Base-by-base conservation (phyloP, 306 rosid species). In the Nissolia schottii region DNA sequence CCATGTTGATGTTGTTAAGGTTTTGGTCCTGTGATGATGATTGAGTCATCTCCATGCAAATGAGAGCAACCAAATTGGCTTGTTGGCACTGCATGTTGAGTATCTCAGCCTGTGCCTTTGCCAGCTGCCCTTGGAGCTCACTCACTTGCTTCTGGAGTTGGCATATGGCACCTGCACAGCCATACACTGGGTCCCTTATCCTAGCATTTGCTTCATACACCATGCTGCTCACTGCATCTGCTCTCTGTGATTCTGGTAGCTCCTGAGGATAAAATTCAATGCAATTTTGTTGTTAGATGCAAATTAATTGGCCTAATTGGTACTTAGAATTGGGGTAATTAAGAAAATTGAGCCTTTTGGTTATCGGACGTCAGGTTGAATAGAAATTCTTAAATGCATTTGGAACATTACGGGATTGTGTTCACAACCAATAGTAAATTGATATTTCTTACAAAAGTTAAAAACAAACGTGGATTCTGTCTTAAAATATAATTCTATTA, bases 221-320 rank as follows among this genome's bases (percentile, higher is more conserved):
- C 96, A 93, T 93, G 74, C 98, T 93, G 69, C 97, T 90, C 80
- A 93, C 98, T 4, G 98, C 98, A 82, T 93, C 98, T 34, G 92
- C 88, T 77, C 98, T 89, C 6, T 93, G 97, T 1, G 48, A 66
- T 28, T 90, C 98, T 29, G 98, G 94, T 5, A 93, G 83, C 24
- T 93, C 98, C 98, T 93, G 83, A 34, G n/a, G n/a, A n/a, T n/a
- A n/a, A 45, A 77, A 78, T 56, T 41, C 19, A 22, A n/a, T 46
- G 25, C 51, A 68, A 19, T 15, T 66, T 37, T 55, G 28, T 18
- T 37, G 37, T 70, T 78, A 45, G 8, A 16, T 24, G 7, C 46
- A 50, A 12, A 28, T 31, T 7, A 12, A 38, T 31, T 11, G 1
- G 41, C 13, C 16, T 22, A n/a, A 12, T 58, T 8, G 8, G 13